A percentile compares a stretch with the other conserved stretches of the same genome.
phyloP scores from a whole-genome alignment of 2,329 filamentous ascomycete genomes.

The Lachnellula arida region DNA sequence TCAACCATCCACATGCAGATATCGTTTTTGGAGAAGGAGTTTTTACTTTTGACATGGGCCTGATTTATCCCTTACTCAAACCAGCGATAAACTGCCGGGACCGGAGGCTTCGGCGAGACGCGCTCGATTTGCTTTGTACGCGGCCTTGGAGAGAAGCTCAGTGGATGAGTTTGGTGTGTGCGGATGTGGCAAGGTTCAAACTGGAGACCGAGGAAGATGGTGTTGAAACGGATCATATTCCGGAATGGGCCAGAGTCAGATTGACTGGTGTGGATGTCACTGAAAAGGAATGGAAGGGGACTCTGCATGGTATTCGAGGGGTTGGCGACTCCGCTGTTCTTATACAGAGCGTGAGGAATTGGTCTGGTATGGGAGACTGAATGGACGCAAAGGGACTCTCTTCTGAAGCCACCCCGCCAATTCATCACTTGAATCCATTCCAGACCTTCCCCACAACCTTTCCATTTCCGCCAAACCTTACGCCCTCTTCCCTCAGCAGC shows the following conservation, averaged over 20 bases:
- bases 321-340: slow-evolving; percentile 3
- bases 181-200: slow-evolving; percentile 17
- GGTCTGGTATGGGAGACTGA: not conserved
- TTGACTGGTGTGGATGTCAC: slow-evolving; percentile 12
- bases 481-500: slow-evolving; percentile 59
- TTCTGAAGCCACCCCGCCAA: not conserved
- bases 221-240: slow-evolving; percentile 17
- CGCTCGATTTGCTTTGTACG: slow-evolving; percentile 14
- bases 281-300: slow-evolving; percentile 5
- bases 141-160: slow-evolving; percentile 18
- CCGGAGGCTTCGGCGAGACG: slow-evolving; percentile 18
- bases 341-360: slow-evolving; percentile 1
- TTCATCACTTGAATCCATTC: slow-evolving; percentile 19
- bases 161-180: slow-evolving; percentile 13
- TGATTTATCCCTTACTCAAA: slow-evolving; percentile 19
- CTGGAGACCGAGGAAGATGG: slow-evolving; percentile 26
- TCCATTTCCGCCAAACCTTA: slow-evolving; percentile 56
- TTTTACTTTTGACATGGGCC: slow-evolving; percentile 22
- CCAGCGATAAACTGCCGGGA: slow-evolving; percentile 20
- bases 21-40: slow-evolving; percentile 12
- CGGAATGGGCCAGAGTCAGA: slow-evolving; percentile 17
- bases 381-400: not conserved
- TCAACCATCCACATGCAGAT: slow-evolving; percentile 10
- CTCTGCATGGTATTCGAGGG: slow-evolving; percentile 14
- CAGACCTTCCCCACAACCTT: slow-evolving; percentile 48